Percentiles rank a stretch among this genome's conserved stretches.
These are phyloP conservation scores for Acarospora socialis DNA, from an alignment of 2,329 filamentous ascomycete genomes.

Conservation along the genomic window DNA sequence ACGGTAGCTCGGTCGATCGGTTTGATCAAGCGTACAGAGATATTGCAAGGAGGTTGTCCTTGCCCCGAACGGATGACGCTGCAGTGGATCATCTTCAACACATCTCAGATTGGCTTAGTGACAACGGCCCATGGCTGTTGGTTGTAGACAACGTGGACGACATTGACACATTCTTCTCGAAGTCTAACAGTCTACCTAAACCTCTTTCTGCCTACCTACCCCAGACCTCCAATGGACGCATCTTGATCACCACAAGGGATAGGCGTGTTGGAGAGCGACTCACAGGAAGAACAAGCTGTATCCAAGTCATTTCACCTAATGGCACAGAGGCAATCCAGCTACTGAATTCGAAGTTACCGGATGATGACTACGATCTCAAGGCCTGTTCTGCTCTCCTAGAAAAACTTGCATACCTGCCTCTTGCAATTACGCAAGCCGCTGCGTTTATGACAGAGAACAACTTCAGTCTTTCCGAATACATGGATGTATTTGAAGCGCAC, in stretches of 20 bases:
- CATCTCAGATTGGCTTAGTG: constrained; percentile 8
- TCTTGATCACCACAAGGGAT: constrained; percentile 13
- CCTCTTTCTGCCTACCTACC: constrained; percentile 9
- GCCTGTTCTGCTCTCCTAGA: constrained; percentile 9
- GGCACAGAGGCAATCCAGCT: constrained; percentile 9
- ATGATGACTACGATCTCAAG: too few relatives aligned
- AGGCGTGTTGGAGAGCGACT: constrained; percentile 9
- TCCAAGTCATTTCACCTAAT: constrained; percentile 8
- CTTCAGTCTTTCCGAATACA: constrained; percentile 7
- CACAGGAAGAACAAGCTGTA: constrained; percentile 6
- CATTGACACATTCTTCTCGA: constrained; percentile 5
- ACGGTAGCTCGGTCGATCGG: constrained; percentile 1
- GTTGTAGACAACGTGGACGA: constrained; percentile 11
- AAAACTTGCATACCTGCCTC: constrained; percentile 8
- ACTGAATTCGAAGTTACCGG: too few relatives aligned
- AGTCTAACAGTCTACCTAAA: constrained; percentile 2
- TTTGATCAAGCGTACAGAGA: constrained; percentile 4
- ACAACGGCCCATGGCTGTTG: constrained; percentile 6
- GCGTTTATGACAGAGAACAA: constrained; percentile 10
- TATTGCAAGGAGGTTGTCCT: constrained; percentile 3
- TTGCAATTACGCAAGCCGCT: constrained; percentile 9
- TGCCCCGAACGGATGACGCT: constrained; percentile 6
- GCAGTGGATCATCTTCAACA: constrained; percentile 4
- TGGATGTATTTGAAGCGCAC: neutral
- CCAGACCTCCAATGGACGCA: constrained; percentile 4